phyloP scores from a whole-genome alignment of 805 yeast genomes.

The Sugiyamaella qingdaonensis region DNA sequence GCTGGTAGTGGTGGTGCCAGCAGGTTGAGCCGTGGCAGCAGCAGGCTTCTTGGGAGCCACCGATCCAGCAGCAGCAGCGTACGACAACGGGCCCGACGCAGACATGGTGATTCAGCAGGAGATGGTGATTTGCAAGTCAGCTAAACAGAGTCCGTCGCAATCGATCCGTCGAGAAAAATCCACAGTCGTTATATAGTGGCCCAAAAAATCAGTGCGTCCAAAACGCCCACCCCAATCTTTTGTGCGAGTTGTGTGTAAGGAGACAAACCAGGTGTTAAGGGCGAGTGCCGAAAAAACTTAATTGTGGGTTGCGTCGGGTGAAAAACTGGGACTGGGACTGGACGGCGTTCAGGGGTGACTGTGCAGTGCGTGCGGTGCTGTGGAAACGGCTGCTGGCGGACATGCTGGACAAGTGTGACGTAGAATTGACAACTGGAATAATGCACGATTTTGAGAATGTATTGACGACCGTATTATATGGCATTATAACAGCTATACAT shows the following conservation, averaged over 20 bases:
- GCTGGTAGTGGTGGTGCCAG: background rate
- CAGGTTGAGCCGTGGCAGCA: no score
- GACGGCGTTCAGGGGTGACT: constrained; percentile 4
- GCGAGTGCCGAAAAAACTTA: constrained; percentile 6
- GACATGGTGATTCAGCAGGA: constrained; percentile 3
- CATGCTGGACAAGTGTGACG: no score
- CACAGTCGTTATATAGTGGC: background rate
- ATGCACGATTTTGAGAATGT: no score
- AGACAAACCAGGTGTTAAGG: constrained; percentile 2
- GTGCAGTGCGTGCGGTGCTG: background rate
- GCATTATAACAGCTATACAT: no score
- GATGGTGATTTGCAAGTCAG: no score
- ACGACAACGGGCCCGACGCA: constrained; percentile 25
- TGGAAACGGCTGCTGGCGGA: no score
- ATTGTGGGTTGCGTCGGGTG: constrained; percentile 6
- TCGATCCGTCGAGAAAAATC: no score
- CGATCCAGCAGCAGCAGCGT: constrained; percentile 23
- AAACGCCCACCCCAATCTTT: background rate
- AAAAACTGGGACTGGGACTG: constrained; percentile 9
- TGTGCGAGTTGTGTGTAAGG: background rate
- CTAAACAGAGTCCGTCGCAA: no score
- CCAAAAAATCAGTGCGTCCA: constrained; percentile 10
- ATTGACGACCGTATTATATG: no score
- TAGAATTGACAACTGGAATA: no score
- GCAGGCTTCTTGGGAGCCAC: constrained; percentile 1